phyloP scores from a whole-genome alignment of 352 stramenopile species.

The Globisporangium solare region DNA sequence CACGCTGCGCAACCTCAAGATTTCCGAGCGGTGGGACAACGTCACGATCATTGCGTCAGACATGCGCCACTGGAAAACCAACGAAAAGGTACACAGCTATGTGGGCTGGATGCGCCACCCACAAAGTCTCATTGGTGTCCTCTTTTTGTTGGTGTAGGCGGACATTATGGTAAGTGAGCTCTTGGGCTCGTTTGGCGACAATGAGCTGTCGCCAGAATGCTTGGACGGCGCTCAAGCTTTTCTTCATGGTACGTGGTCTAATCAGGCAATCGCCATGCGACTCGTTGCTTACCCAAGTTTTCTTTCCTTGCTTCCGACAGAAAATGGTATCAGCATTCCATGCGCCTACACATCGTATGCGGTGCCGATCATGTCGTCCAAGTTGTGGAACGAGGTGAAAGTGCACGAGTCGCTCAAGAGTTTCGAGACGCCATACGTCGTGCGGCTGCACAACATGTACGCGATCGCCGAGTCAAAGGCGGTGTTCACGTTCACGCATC shows the following conservation, averaged over 20 bases:
- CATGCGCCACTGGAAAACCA: constrained; percentile 80
- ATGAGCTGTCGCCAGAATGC: constrained; percentile 99
- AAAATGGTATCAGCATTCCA: constrained; percentile 88
- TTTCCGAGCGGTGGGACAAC: constrained; percentile 83
- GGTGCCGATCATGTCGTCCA: constrained; percentile 92
- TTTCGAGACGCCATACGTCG: constrained; percentile 98
- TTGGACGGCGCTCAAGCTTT: constrained; percentile 93
- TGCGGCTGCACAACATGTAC: constrained; percentile 92
- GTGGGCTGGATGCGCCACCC: no score
- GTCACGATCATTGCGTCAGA: constrained; percentile 83
- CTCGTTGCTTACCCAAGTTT: no score
- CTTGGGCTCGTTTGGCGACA: constrained; percentile 97
- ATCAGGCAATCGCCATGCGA: neutral
- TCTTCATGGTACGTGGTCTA: constrained; percentile 61
- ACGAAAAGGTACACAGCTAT: constrained; percentile 37
- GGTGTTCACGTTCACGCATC: constrained; percentile 95
- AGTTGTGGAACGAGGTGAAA: constrained; percentile 91
- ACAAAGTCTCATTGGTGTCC: no score
- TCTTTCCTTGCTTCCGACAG: constrained; percentile 16
- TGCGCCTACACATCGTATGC: constrained; percentile 93
- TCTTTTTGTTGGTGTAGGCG: constrained; percentile 23
- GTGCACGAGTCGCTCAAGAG: constrained; percentile 64
- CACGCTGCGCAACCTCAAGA: constrained; percentile 86
- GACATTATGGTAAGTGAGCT: constrained; percentile 97
- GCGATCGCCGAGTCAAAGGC: constrained; percentile 78